phyloP scores from a whole-genome alignment of 768 basidiomycete genomes.

The Candolleomyces eurysporus region DNA sequence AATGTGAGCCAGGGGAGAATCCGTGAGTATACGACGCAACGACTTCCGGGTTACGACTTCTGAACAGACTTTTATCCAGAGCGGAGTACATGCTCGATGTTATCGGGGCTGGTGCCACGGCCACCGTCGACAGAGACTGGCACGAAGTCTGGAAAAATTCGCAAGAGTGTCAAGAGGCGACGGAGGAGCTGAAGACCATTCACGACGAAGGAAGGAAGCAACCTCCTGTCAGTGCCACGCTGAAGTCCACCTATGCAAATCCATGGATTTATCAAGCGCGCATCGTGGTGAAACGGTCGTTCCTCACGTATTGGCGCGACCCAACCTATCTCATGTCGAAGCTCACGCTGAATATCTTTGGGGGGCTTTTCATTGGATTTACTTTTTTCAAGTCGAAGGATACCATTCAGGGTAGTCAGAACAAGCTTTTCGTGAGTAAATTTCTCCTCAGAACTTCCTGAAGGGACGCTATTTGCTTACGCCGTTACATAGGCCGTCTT shows the following conservation, averaged over 20 bases:
- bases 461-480: constrained; percentile 2
- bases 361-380: constrained; percentile 59
- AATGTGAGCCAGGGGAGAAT: constrained; percentile 67
- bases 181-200: constrained; percentile 43
- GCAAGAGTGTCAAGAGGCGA: constrained; percentile 28
- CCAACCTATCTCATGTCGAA: constrained; percentile 64
- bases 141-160: constrained; percentile 46
- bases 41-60: neutral
- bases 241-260: constrained; percentile 48
- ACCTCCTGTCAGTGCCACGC: constrained; percentile 34
- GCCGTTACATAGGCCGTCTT: constrained; percentile 43
- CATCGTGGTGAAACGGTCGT: constrained; percentile 42
- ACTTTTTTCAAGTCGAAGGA: constrained; percentile 61
- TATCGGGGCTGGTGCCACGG: constrained; percentile 73
- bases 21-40: constrained; percentile 45
- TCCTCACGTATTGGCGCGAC: constrained; percentile 50
- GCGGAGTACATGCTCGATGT: constrained; percentile 67
- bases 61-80: constrained; percentile 28
- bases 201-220: constrained; percentile 48
- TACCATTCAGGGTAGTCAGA: constrained; percentile 55
- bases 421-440: constrained; percentile 59
- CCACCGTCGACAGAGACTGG: constrained; percentile 55
- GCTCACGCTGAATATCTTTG: constrained; percentile 50
- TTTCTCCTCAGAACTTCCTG: constrained; percentile 7
- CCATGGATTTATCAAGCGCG: constrained; percentile 50